Percentiles rank a stretch among this genome's conserved stretches.
phyloP scores from a whole-genome alignment of 129 eudicot genomes.

The Chrysanthemum seticuspe region DNA sequence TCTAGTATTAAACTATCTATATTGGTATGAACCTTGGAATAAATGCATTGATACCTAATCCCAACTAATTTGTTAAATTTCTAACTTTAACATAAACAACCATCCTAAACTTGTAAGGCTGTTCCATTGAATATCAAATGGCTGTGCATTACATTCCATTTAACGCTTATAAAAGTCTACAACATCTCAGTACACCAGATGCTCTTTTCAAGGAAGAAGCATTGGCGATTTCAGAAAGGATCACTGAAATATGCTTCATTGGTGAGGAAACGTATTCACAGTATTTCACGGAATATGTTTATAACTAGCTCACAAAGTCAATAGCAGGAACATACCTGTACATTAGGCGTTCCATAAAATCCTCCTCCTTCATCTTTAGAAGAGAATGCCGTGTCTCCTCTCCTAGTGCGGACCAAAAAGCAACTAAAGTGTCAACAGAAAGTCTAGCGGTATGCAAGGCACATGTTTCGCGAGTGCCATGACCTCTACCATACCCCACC shows the following conservation, averaged over 20 bases:
- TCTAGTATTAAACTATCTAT: too few relatives aligned
- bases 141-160: not conserved
- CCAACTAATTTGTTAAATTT: not conserved
- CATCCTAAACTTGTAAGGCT: not conserved
- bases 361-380: constrained; percentile 15
- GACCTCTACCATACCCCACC: constrained; percentile 14
- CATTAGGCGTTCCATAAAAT: constrained; percentile 10
- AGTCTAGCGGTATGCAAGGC: constrained; percentile 16
- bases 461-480: constrained; percentile 2
- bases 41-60: not conserved
- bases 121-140: not conserved
- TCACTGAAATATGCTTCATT: not conserved
- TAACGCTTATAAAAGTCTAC: not conserved
- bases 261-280: not conserved
- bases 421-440: constrained; percentile 16
- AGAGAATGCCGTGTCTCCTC: constrained; percentile 1
- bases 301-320: constrained; percentile 12
- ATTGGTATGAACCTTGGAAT: not conserved
- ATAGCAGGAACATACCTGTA: constrained; percentile 25
- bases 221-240: not conserved
- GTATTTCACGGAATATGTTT: not conserved
- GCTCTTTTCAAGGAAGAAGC: not conserved
- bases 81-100: not conserved
- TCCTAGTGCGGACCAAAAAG: constrained; percentile 13
- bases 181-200: not conserved